Percentiles rank a stretch among this genome's conserved stretches.
Conservation (phyloP, 345 rosid species). For the Mallotus nudiflorus region DNA sequence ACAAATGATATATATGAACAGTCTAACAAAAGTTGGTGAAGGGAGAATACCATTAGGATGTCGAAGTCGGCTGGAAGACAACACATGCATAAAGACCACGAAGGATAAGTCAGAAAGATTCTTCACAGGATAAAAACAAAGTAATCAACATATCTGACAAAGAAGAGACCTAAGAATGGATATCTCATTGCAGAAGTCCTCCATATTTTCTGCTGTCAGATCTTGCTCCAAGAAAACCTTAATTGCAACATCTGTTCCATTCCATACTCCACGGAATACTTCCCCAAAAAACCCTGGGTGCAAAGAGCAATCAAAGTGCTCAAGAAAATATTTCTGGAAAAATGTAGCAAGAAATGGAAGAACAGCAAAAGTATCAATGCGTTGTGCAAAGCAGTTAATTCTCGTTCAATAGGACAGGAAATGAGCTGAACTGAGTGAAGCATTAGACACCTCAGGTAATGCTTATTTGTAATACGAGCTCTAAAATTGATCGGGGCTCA, state of each 20-base stretch:
- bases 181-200: conserved; percentile 97
- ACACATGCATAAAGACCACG: conserved; percentile 29
- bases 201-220: conserved; percentile 95
- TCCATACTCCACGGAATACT: conserved; percentile 97
- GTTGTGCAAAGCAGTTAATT: no score
- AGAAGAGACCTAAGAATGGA: conserved; percentile 79
- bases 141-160: conserved; percentile 24
- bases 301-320: background rate
- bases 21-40: background rate
- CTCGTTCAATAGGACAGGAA: no score
- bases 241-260: conserved; percentile 96
- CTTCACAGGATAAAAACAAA: conserved; percentile 19
- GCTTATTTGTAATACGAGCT: no score
- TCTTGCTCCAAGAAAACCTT: conserved; percentile 97
- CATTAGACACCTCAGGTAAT: no score
- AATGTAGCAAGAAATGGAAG: background rate
- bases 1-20: background rate
- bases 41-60: conserved; percentile 89
- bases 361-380: no score
- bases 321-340: background rate
- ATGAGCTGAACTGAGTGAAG: no score
- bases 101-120: conserved; percentile 36
- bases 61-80: conserved; percentile 77
- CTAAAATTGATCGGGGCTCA: no score
- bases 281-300: conserved; percentile 86